phyloP scores from a whole-genome alignment of 345 rosid genomes.

The Bruguiera parviflora region DNA sequence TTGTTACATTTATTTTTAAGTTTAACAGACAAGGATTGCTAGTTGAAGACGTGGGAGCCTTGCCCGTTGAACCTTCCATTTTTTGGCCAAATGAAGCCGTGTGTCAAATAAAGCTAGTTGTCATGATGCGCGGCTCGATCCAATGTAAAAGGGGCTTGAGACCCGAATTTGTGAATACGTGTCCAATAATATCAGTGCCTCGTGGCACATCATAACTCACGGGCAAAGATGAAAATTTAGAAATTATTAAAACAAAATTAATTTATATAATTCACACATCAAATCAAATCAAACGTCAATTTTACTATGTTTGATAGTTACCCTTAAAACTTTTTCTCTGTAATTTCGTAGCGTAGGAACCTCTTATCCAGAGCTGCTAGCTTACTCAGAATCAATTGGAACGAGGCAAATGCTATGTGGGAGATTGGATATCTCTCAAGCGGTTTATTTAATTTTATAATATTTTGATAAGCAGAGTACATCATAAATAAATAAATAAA shows the following conservation, averaged over 20 bases:
- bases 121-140: too few species aligned
- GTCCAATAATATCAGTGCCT: too few species aligned
- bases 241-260: too few species aligned
- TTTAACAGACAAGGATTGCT: background rate
- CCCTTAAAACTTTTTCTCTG: background rate
- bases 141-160: too few species aligned
- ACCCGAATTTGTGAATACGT: too few species aligned
- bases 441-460: too few species aligned
- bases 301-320: background rate
- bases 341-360: background rate
- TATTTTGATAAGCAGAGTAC: too few species aligned
- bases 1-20: background rate
- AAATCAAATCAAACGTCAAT: too few species aligned
- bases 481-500: too few species aligned
- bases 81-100: background rate
- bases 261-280: too few species aligned
- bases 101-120: background rate
- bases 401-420: background rate
- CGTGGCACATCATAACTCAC: too few species aligned
- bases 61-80: background rate
- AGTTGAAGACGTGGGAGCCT: background rate
- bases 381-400: background rate
- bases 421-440: background rate
- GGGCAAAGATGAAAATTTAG: too few species aligned
- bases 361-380: background rate